Percentiles rank a stretch among this genome's conserved stretches.
phyloP scores from a whole-genome alignment of 2,329 filamentous ascomycete species.

The Epichloe uncinata region DNA sequence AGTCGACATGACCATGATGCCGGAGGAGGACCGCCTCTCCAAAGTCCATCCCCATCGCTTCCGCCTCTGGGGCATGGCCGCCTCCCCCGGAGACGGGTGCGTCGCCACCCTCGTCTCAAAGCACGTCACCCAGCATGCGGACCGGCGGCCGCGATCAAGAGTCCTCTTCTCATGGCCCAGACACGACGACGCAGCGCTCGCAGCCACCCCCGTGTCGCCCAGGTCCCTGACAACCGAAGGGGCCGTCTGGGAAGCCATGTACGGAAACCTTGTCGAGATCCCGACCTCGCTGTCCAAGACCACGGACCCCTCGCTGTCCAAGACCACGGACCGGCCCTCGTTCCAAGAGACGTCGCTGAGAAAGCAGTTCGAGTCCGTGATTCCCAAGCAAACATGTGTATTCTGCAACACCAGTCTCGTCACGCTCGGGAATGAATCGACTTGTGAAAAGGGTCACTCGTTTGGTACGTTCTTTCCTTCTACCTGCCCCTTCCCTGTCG shows the following conservation, averaged over 20 bases:
- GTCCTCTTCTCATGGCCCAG: slow-evolving; percentile 24
- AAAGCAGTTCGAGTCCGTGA: slow-evolving; percentile 25
- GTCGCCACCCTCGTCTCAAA: slow-evolving; percentile 36
- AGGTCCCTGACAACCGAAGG: slow-evolving; percentile 38
- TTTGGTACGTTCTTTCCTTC: slow-evolving; percentile 31
- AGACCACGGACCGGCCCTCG: too few relatives aligned
- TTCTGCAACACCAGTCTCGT: slow-evolving; percentile 30
- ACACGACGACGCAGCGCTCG: slow-evolving; percentile 2
- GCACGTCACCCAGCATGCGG: slow-evolving; percentile 34
- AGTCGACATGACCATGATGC: slow-evolving; percentile 6
- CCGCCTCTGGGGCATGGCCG: slow-evolving; percentile 39
- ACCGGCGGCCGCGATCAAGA: slow-evolving; percentile 25
- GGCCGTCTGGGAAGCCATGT: slow-evolving; percentile 45
- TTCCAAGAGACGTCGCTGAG: slow-evolving; percentile 16
- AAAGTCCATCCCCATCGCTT: slow-evolving; percentile 36
- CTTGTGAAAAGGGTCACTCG: slow-evolving; percentile 25
- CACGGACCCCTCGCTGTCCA: too few relatives aligned
- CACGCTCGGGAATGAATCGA: slow-evolving; percentile 20
- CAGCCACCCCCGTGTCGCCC: not conserved
- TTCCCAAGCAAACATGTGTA: slow-evolving; percentile 28
- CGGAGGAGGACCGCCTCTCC: slow-evolving; percentile 20
- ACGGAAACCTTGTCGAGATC: slow-evolving; percentile 35
- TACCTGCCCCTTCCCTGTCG: too few relatives aligned
- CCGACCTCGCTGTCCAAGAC: slow-evolving; percentile 22
- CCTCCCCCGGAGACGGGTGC: slow-evolving; percentile 38